Evolutionary conservation across 345 rosid species (phyloP).

Genomic region (Aquilaria malaccensis): DNA sequence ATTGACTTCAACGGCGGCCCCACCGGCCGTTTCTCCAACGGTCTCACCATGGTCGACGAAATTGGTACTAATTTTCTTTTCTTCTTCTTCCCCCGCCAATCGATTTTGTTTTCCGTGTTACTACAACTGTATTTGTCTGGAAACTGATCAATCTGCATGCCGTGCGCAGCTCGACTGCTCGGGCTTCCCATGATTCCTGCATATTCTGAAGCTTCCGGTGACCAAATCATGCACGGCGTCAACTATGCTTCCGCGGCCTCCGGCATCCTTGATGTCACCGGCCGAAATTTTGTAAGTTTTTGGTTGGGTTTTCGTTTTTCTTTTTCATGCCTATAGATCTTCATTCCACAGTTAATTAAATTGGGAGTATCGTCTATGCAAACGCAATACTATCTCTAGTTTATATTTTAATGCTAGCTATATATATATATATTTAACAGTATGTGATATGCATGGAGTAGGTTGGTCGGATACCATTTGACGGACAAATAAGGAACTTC

Average conservation of each 20-base stretch:
- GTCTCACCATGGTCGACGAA: slow-evolving; percentile 88
- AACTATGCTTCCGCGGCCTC: slow-evolving; percentile 99
- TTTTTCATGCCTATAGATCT: no score
- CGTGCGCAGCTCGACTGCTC: slow-evolving; percentile 55
- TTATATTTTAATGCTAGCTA: background rate
- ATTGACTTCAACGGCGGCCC: slow-evolving; percentile 94
- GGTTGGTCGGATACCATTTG: slow-evolving; percentile 90
- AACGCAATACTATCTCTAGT: no score
- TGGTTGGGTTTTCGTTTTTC: background rate
- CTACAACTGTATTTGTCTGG: background rate
- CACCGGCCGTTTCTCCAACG: slow-evolving; percentile 96
- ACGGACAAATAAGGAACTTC: slow-evolving; percentile 75
- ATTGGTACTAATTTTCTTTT: slow-evolving; percentile 37
- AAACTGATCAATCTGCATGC: slow-evolving; percentile 3
- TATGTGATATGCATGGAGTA: slow-evolving; percentile 16
- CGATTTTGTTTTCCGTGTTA: background rate
- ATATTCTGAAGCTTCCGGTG: slow-evolving; percentile 65
- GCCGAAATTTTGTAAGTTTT: slow-evolving; percentile 77
- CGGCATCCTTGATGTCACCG: slow-evolving; percentile 84
- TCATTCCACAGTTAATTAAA: no score
- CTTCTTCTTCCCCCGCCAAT: no score
- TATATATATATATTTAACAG: background rate
- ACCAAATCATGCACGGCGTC: slow-evolving; percentile 70
- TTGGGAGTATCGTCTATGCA: no score
- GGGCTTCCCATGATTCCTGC: slow-evolving; percentile 91